These are phyloP conservation scores for Camillea tinctor DNA, from an alignment of 2,329 filamentous ascomycete genomes.

Conservation along the genomic window DNA sequence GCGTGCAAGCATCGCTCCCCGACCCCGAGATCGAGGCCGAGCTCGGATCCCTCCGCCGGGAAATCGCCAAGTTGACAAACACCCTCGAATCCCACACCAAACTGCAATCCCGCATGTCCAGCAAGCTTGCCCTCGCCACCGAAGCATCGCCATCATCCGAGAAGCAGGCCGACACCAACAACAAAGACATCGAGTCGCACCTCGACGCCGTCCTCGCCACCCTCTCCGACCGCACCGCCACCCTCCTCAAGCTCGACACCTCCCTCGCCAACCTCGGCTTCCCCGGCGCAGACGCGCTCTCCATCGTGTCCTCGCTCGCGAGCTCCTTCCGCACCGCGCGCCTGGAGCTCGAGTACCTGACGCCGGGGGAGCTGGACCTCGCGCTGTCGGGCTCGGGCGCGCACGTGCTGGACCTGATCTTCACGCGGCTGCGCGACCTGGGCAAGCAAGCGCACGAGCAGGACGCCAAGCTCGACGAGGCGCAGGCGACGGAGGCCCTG, in stretches of 20 bases:
- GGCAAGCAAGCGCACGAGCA: constrained; percentile 44
- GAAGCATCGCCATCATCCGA: not conserved
- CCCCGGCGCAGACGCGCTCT: constrained; percentile 43
- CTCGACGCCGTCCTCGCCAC: constrained; percentile 43
- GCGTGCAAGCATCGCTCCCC: constrained; percentile 41
- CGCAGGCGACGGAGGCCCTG: constrained; percentile 54
- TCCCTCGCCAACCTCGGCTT: constrained; percentile 54
- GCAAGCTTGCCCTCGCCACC: constrained; percentile 21
- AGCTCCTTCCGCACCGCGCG: constrained; percentile 55
- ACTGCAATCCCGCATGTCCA: constrained; percentile 35
- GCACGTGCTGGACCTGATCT: constrained; percentile 55
- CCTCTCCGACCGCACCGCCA: constrained; percentile 49
- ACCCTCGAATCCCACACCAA: constrained; percentile 48
- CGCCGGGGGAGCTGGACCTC: constrained; percentile 55
- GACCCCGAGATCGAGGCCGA: constrained; percentile 49
- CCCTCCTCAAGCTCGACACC: constrained; percentile 43
- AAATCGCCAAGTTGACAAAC: constrained; percentile 46
- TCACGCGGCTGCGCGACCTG: constrained; percentile 49
- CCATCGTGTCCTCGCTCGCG: constrained; percentile 48
- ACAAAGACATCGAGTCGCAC: constrained; percentile 39
- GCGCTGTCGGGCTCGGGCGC: constrained; percentile 53
- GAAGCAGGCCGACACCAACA: constrained; percentile 2
- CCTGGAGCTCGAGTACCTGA: constrained; percentile 61
- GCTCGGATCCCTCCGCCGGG: constrained; percentile 46
- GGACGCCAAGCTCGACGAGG: constrained; percentile 59